These are phyloP conservation scores for Auriscalpium vulgare DNA, from an alignment of 768 basidiomycete species.

Conservation along the genomic window DNA sequence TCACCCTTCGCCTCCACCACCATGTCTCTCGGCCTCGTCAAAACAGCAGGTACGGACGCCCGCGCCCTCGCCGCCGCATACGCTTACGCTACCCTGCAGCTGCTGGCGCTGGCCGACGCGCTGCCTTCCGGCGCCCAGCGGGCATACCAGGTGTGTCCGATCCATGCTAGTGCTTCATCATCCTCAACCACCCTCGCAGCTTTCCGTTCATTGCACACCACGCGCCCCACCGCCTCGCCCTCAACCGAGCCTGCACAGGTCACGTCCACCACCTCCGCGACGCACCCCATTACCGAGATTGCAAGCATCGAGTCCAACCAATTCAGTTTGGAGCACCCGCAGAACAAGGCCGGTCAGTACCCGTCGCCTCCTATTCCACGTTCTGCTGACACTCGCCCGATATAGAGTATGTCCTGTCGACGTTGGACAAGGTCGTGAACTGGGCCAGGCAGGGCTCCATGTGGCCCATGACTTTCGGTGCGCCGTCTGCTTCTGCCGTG, in stretches of 20 bases:
- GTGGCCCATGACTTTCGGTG: conserved; percentile 99
- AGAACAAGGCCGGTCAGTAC: conserved; percentile 76
- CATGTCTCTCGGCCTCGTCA: conserved; percentile 10
- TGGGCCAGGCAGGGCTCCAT: conserved; percentile 98
- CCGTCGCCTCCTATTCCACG: background rate
- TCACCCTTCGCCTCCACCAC: background rate
- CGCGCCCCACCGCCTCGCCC: conserved; percentile 32
- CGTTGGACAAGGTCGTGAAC: conserved; percentile 92
- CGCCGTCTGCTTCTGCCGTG: conserved; percentile 7
- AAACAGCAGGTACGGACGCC: conserved; percentile 3
- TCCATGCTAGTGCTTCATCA: background rate
- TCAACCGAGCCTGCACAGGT: conserved; percentile 32
- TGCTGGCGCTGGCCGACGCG: conserved; percentile 3
- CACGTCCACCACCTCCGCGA: conserved; percentile 33
- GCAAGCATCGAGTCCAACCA: conserved; percentile 81
- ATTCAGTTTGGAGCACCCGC: conserved; percentile 77
- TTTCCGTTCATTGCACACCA: conserved; percentile 49
- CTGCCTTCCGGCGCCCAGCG: conserved; percentile 1
- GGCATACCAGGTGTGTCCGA: conserved; percentile 1
- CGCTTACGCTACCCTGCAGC: background rate
- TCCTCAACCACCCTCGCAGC: conserved; percentile 25
- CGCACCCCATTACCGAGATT: conserved; percentile 57
- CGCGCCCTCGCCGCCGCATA: background rate
- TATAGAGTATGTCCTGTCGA: conserved; percentile 91
- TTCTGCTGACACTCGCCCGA: background rate